A percentile compares a stretch with the other conserved stretches of the same genome.
Conservation (phyloP, 495 filamentous ascomycete species). For the Penicillium bialowiezense region DNA sequence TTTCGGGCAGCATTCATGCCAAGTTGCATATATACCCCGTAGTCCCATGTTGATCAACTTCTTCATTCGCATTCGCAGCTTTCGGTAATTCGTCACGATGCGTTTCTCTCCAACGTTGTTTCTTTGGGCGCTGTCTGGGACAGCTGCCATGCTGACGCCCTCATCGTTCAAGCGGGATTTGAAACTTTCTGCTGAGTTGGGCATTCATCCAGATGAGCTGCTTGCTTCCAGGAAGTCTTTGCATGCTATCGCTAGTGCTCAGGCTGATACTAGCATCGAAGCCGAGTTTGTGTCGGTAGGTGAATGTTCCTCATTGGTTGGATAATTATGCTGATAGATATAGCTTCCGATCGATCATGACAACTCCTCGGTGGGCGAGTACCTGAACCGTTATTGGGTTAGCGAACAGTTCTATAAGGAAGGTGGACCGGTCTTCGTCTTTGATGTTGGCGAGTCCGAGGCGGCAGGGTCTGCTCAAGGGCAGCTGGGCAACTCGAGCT, state of each 20-base stretch:
- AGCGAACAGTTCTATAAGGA: conserved; percentile 43
- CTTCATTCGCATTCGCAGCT: background rate
- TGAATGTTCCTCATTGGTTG: background rate
- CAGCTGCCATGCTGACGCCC: conserved; percentile 1
- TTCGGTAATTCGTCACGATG: conserved; percentile 8
- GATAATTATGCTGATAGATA: conserved; percentile 6
- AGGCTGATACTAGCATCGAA: background rate
- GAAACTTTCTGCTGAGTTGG: conserved; percentile 24
- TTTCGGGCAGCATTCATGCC: background rate
- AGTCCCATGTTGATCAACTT: background rate
- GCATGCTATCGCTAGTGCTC: conserved; percentile 1
- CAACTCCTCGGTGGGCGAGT: conserved; percentile 40
- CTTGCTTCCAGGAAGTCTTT: conserved; percentile 7
- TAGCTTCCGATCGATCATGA: conserved; percentile 49
- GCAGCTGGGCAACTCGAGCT: conserved; percentile 35
- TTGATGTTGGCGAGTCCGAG: conserved; percentile 48
- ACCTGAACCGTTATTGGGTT: conserved; percentile 57
- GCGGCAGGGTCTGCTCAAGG: conserved; percentile 25
- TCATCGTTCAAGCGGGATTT: conserved; percentile 18
- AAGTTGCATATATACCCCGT: conserved; percentile 1
- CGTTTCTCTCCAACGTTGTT: background rate
- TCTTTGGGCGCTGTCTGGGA: conserved; percentile 13
- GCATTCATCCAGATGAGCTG: conserved; percentile 20
- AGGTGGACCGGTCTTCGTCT: conserved; percentile 54
- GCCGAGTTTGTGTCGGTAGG: conserved; percentile 28